Evolutionary conservation across 2,329 filamentous ascomycete species (phyloP).

Genomic region (Botrytis galanthina): DNA sequence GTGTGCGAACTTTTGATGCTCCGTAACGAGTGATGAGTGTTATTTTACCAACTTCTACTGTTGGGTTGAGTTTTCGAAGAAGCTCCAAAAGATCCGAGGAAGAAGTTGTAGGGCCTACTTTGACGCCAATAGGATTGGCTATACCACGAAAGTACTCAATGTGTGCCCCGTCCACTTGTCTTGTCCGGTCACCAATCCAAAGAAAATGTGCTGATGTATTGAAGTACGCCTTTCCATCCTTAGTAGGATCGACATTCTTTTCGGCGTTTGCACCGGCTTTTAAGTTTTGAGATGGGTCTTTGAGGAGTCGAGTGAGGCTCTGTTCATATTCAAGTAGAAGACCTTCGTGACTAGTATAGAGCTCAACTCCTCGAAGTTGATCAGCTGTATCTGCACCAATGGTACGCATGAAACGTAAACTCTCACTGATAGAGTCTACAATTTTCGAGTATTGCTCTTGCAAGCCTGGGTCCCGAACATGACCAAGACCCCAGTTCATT

Average conservation of each 20-base stretch:
- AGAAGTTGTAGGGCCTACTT: slow-evolving; percentile 86
- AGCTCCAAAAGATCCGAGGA: slow-evolving; percentile 72
- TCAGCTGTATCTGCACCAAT: slow-evolving; percentile 85
- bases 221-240: slow-evolving; percentile 63
- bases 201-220: slow-evolving; percentile 95
- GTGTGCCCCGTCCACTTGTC: slow-evolving; percentile 89
- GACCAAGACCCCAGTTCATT: slow-evolving; percentile 90
- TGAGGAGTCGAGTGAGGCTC: slow-evolving; percentile 73
- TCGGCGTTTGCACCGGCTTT: not conserved
- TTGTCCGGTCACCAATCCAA: slow-evolving; percentile 96
- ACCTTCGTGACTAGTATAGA: slow-evolving; percentile 95
- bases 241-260: slow-evolving; percentile 16
- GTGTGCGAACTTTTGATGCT: slow-evolving; percentile 67
- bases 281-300: slow-evolving; percentile 50
- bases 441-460: slow-evolving; percentile 84
- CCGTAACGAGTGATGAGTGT: slow-evolving; percentile 97
- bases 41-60: slow-evolving; percentile 81
- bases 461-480: slow-evolving; percentile 79
- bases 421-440: slow-evolving; percentile 83
- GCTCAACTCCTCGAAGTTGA: slow-evolving; percentile 85
- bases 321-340: slow-evolving; percentile 94
- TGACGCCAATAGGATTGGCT: slow-evolving; percentile 93
- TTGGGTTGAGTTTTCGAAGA: slow-evolving; percentile 82
- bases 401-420: slow-evolving; percentile 89
- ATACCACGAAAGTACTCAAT: slow-evolving; percentile 97